Base-by-base conservation (phyloP, 192 early-diverging fungal species). In the Spinellus fusiger region DNA sequence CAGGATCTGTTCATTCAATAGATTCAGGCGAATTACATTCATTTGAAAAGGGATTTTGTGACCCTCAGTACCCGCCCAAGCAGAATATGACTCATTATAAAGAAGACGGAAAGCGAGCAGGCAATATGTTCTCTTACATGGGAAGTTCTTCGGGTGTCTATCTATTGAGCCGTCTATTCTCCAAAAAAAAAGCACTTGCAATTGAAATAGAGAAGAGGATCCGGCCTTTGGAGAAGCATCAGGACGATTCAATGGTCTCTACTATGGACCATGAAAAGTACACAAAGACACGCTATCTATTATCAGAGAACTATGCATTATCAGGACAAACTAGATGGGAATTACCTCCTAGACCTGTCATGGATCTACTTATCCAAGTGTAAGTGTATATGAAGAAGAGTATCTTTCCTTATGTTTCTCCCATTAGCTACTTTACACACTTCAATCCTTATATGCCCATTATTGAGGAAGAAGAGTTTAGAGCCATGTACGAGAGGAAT, bases 111-210 rank as follows among this genome's bases (percentile, higher is more conserved):
- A n/a, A n/a, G n/a, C n/a, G n/a, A n/a, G n/a, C 31, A 52, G 34
- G 10, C 9, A 32, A 26, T 6, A 5, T 16, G 0, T 35, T 46
- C n/a, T 38, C 65, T 1, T 67, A 60, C 25, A 27, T 67, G 27
- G 65, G 65, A 16, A 67, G 65, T 13, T 67, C 65, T 3, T 67
- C 65, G 0, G 65, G 65, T 15, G 58, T 67, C 20, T 67, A 67
- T 54, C 35, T 67, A 32, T 29, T 67, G 58, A 54, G 49, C 28
- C 25, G 37, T 48, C n/a, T 67, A 15, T 60, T 60, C 20, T 28
- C 35, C 5, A 44, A n/a, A 18, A 32, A 20, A 28, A 8, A 4
- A 16, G n/a, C 15, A 29, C 26, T 15, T 9, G 16, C 31, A 53
- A 32, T 9, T 8, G 12, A n/a, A 29, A 31, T 25, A 38, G 4